A percentile compares a stretch with the other conserved stretches of the same genome.
Evolutionary conservation across 176 grass and related monocot species (phyloP).

Genomic region (Phoenix roebelenii): DNA sequence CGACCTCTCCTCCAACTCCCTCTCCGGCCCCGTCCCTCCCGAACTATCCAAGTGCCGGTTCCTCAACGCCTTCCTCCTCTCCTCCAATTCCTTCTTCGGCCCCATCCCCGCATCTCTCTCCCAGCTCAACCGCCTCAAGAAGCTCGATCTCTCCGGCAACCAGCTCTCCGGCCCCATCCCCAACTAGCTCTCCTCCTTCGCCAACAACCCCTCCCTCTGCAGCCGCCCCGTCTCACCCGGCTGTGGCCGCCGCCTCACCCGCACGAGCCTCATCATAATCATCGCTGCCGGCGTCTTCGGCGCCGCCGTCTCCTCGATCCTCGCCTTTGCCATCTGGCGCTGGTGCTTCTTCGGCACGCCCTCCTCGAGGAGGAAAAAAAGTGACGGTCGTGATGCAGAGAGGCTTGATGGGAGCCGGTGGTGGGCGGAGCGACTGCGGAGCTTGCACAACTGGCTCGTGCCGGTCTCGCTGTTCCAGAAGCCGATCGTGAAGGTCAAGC

Average conservation of each 20-base stretch:
- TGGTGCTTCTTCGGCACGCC: background rate
- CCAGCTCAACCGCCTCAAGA: background rate
- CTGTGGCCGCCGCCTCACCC: background rate
- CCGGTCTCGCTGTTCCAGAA: constrained; percentile 18
- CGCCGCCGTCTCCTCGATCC: background rate
- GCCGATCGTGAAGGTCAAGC: constrained; percentile 18
- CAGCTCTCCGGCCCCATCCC: background rate
- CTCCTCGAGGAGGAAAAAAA: background rate
- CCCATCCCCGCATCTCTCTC: background rate
- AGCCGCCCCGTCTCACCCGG: constrained; percentile 3
- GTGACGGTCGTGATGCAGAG: background rate
- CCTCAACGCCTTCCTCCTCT: constrained; percentile 7
- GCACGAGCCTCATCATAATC: constrained; percentile 13
- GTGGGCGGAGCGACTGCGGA: constrained; percentile 13
- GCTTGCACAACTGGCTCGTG: constrained; percentile 10
- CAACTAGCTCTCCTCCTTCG: background rate
- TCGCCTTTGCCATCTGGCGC: constrained; percentile 12
- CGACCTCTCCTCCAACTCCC: constrained; percentile 8
- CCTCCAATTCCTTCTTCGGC: background rate
- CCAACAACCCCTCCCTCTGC: constrained; percentile 4
- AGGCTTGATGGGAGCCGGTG: background rate
- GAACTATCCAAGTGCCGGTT: background rate
- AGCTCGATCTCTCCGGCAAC: constrained; percentile 13
- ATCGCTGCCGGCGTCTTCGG: constrained; percentile 10
- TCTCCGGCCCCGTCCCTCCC: constrained; percentile 1